Conservation (phyloP, 108 stramenopile species). For the Cyclotella choctawhatcheeana region DNA sequence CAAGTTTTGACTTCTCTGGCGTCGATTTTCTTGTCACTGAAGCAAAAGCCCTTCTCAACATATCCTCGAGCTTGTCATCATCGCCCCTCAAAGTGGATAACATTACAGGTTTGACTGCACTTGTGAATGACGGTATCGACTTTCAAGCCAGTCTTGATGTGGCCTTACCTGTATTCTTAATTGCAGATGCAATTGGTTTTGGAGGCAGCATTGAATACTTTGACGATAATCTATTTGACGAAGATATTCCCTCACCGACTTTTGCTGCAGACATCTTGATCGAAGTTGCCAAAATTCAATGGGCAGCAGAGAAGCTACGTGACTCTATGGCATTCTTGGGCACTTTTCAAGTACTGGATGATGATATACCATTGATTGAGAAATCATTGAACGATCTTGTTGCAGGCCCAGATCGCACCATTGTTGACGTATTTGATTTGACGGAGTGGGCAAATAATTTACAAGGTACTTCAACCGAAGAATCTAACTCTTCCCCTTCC, state of each 20-base stretch:
- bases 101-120: not conserved
- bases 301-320: not conserved
- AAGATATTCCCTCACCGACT: not conserved
- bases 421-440: slow-evolving; percentile 33
- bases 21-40: slow-evolving; percentile 19
- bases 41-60: slow-evolving; percentile 22
- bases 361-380: slow-evolving; percentile 23
- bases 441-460: slow-evolving; percentile 25
- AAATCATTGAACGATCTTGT: slow-evolving; percentile 28
- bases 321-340: slow-evolving; percentile 18
- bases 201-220: slow-evolving; percentile 20
- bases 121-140: not conserved
- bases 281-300: not conserved
- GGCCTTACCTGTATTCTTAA: slow-evolving; percentile 20
- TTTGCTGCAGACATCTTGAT: slow-evolving; percentile 10
- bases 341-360: slow-evolving; percentile 6
- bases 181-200: slow-evolving; percentile 7
- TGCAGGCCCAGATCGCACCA: slow-evolving; percentile 24
- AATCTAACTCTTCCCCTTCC: not conserved
- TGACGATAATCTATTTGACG: slow-evolving; percentile 29
- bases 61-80: slow-evolving; percentile 6
- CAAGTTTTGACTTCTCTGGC: slow-evolving; percentile 1
- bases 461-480: not conserved
- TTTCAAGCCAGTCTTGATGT: slow-evolving; percentile 26
- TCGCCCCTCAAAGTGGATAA: not conserved